Evolutionary conservation across 495 filamentous ascomycete genomes (phyloP).

Genomic region (Cudoniella acicularis): DNA sequence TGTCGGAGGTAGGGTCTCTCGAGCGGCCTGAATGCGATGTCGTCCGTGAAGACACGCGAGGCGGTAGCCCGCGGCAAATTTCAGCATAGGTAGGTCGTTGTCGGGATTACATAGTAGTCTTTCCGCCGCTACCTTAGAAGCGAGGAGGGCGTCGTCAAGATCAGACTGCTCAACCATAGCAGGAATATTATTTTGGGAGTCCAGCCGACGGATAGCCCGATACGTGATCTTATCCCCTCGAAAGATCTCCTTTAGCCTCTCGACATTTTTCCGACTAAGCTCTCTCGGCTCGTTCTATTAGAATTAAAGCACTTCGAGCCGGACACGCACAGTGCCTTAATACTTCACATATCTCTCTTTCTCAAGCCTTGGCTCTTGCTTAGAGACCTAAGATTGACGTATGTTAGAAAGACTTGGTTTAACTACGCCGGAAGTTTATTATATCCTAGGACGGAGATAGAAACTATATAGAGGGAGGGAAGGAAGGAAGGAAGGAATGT

Average conservation of each 20-base stretch:
- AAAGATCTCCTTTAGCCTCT: constrained; percentile 18
- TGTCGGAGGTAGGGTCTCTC: constrained; percentile 17
- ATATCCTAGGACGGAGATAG: too few relatives aligned
- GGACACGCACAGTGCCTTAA: constrained; percentile 4
- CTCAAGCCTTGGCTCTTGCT: constrained; percentile 7
- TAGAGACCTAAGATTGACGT: neutral
- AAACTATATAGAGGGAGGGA: constrained; percentile 6
- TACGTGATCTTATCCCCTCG: neutral
- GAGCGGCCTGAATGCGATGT: constrained; percentile 31
- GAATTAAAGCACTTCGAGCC: constrained; percentile 7
- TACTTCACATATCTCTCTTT: constrained; percentile 8
- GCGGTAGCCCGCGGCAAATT: neutral
- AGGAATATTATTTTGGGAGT: constrained; percentile 13
- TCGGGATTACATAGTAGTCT: constrained; percentile 6
- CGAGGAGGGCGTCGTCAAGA: constrained; percentile 8
- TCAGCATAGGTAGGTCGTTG: neutral
- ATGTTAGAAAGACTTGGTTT: constrained; percentile 7
- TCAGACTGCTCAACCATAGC: constrained; percentile 6
- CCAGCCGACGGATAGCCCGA: constrained; percentile 1
- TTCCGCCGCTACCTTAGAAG: constrained; percentile 6
- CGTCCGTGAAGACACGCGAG: constrained; percentile 33
- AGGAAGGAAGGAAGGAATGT: neutral
- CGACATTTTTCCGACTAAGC: constrained; percentile 15
- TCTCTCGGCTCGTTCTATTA: constrained; percentile 7
- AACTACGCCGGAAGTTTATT: neutral